Conservation (phyloP, 768 basidiomycete species). For the Lentinula guzmanii region DNA sequence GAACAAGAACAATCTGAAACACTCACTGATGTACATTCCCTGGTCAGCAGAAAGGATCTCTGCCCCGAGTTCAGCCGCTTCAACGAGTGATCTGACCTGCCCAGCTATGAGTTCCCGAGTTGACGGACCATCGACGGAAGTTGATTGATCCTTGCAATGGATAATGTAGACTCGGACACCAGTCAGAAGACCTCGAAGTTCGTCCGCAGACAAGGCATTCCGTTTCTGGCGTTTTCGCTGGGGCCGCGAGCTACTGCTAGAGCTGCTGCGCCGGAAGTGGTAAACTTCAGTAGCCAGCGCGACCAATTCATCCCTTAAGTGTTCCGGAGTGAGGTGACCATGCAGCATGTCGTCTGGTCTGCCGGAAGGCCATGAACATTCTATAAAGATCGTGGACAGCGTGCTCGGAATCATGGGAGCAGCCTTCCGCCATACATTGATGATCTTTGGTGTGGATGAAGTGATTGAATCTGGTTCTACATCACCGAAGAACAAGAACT, state of each 20-base stretch:
- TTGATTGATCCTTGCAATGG: slow-evolving; percentile 80
- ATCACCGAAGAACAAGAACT: slow-evolving; percentile 94
- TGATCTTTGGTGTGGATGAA: slow-evolving; percentile 46
- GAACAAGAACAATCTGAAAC: background rate
- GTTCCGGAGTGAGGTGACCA: slow-evolving; percentile 83
- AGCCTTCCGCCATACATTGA: slow-evolving; percentile 74
- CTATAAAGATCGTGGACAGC: slow-evolving; percentile 84
- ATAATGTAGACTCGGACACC: slow-evolving; percentile 73
- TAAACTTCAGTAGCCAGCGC: slow-evolving; percentile 62
- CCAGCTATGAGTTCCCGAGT: slow-evolving; percentile 64
- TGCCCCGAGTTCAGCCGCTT: slow-evolving; percentile 58
- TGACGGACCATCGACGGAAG: slow-evolving; percentile 37
- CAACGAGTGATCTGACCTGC: slow-evolving; percentile 64
- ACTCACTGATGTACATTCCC: slow-evolving; percentile 79
- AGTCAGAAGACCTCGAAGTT: slow-evolving; percentile 44
- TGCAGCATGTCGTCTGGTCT: slow-evolving; percentile 64
- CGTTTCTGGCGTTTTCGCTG: slow-evolving; percentile 30
- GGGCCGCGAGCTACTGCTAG: slow-evolving; percentile 25
- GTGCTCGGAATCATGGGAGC: slow-evolving; percentile 67
- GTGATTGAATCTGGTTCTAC: slow-evolving; percentile 82
- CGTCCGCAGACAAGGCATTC: slow-evolving; percentile 32
- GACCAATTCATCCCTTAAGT: slow-evolving; percentile 70
- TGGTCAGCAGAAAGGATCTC: slow-evolving; percentile 67
- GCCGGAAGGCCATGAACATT: slow-evolving; percentile 84
- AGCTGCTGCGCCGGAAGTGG: slow-evolving; percentile 21